Conservation (phyloP, 768 basidiomycete species). For the Trichaptum fuscoviolaceum region DNA sequence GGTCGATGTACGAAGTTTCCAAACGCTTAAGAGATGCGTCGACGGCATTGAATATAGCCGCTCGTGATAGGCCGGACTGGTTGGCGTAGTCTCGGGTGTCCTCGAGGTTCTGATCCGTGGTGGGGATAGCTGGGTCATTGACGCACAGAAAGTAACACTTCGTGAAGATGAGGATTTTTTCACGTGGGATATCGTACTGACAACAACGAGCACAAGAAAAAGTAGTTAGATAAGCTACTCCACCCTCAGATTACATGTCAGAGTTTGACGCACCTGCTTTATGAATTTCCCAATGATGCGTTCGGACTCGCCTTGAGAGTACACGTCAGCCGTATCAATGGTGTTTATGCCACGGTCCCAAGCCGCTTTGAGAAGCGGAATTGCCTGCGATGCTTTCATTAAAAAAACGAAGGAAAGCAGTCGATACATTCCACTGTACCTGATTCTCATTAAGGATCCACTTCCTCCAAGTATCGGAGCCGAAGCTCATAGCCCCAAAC, state of each 20-base stretch:
- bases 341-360: conserved; percentile 13
- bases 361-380: conserved; percentile 8
- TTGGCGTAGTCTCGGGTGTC: conserved; percentile 14
- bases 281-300: conserved; percentile 8
- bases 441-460: conserved; percentile 20
- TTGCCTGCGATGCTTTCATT: background rate
- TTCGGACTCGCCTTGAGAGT: conserved; percentile 10
- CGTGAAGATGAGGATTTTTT: conserved; percentile 22
- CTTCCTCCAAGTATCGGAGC: conserved; percentile 16
- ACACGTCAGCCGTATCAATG: conserved; percentile 12
- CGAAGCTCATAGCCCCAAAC: conserved; percentile 24
- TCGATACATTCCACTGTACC: background rate
- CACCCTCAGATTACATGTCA: background rate
- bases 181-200: conserved; percentile 23
- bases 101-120: background rate
- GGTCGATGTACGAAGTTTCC: conserved; percentile 18
- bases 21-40: conserved; percentile 18
- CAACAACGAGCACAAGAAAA: background rate
- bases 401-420: background rate
- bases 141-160: conserved; percentile 16
- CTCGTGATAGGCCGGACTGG: conserved; percentile 14
- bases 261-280: conserved; percentile 5
- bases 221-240: background rate
- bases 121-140: conserved; percentile 4
- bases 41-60: conserved; percentile 18